Conservation (phyloP, 1,139 yeast species). For the Kodamaea arcana region DNA sequence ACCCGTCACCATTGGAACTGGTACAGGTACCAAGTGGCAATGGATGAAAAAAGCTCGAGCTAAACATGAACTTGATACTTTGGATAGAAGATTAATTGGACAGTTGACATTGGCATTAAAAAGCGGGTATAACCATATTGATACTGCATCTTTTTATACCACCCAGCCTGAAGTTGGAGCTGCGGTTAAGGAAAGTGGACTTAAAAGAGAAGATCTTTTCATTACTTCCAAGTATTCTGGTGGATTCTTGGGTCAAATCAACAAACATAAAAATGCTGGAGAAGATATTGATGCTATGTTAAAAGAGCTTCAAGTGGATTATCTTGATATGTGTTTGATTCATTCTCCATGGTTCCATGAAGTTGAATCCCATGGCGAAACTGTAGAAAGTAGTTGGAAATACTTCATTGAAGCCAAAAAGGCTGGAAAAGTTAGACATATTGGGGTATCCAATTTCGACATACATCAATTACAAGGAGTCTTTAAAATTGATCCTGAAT, state of each 20-base stretch:
- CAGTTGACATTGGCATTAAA: constrained; percentile 45
- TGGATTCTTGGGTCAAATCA: constrained; percentile 10
- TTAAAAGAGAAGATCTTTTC: constrained; percentile 49
- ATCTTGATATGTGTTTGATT: constrained; percentile 66
- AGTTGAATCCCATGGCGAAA: constrained; percentile 20
- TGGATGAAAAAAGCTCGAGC: constrained; percentile 36
- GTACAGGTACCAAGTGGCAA: constrained; percentile 70
- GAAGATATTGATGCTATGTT: constrained; percentile 49
- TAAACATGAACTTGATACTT: constrained; percentile 27
- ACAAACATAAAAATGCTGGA: constrained; percentile 35
- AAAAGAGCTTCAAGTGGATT: constrained; percentile 49
- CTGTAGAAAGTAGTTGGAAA: constrained; percentile 32
- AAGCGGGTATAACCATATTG: constrained; percentile 50
- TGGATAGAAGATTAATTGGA: constrained; percentile 34
- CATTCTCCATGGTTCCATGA: constrained; percentile 52
- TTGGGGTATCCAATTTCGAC: constrained; percentile 43
- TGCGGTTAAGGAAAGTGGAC: constrained; percentile 46
- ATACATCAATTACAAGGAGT: constrained; percentile 24
- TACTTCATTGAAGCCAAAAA: constrained; percentile 39
- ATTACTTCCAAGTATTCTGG: constrained; percentile 54
- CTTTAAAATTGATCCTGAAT: constrained; percentile 20
- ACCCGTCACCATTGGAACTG: constrained; percentile 43
- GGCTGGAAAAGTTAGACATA: constrained; percentile 35
- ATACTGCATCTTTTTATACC: constrained; percentile 61
- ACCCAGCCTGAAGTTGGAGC: constrained; percentile 61